A percentile compares a stretch with the other conserved stretches of the same genome.
These are phyloP conservation scores for Melastoma malabathricum DNA, from an alignment of 345 rosid genomes.

Conservation along the genomic window DNA sequence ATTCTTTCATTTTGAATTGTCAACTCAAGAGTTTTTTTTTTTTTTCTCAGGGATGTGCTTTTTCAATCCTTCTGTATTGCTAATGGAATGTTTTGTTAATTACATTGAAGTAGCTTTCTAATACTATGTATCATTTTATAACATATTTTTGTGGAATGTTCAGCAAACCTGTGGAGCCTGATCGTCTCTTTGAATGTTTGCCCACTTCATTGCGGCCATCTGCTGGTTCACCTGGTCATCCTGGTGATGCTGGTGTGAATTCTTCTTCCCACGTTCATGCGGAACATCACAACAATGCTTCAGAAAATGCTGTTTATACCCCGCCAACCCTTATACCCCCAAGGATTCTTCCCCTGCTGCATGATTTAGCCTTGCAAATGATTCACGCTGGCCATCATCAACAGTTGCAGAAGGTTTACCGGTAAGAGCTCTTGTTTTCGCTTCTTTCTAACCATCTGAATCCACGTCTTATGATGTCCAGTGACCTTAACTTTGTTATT, in stretches of 20 bases:
- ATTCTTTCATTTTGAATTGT: too few species aligned
- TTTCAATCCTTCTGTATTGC: too few species aligned
- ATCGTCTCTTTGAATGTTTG: slow-evolving; percentile 85
- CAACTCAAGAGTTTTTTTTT: too few species aligned
- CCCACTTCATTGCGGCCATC: slow-evolving; percentile 90
- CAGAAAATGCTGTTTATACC: slow-evolving; percentile 57
- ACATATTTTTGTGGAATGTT: slow-evolving; percentile 8
- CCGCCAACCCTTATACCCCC: slow-evolving; percentile 81
- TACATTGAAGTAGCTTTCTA: not conserved
- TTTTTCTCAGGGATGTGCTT: too few species aligned
- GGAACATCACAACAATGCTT: slow-evolving; percentile 35
- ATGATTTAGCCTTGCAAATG: slow-evolving; percentile 88
- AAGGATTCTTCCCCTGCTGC: slow-evolving; percentile 73
- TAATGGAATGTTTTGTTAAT: too few species aligned
- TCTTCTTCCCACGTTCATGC: slow-evolving; percentile 27
- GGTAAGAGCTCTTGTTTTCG: slow-evolving; percentile 26
- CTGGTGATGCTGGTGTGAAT: slow-evolving; percentile 29
- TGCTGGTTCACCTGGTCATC: slow-evolving; percentile 41
- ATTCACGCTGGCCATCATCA: slow-evolving; percentile 84
- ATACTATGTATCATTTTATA: not conserved
- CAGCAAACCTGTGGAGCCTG: slow-evolving; percentile 96
- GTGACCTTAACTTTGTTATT: not conserved
- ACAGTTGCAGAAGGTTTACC: slow-evolving; percentile 54
- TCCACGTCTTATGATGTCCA: not conserved
- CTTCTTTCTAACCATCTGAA: not conserved